Evolutionary conservation across 2,329 filamentous ascomycete species (phyloP).

Genomic region (Chaetomiaceae sp.): DNA sequence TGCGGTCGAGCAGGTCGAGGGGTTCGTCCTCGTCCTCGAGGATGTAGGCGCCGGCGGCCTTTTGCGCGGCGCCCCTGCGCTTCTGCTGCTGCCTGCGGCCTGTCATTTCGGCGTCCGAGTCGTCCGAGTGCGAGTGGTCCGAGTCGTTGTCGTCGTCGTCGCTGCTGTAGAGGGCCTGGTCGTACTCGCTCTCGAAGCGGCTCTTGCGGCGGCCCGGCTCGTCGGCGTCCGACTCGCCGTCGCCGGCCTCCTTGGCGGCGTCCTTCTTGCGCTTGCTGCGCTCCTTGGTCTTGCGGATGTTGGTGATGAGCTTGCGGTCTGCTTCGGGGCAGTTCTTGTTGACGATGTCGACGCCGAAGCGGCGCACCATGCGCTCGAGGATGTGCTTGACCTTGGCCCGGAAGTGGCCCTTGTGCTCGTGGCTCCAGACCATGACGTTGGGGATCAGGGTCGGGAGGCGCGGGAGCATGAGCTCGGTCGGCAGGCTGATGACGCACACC

Average conservation of each 20-base stretch:
- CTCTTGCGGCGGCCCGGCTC: conserved; percentile 47
- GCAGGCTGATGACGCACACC: conserved; percentile 83
- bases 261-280: conserved; percentile 86
- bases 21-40: conserved; percentile 93
- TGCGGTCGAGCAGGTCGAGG: conserved; percentile 84
- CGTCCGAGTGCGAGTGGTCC: conserved; percentile 44
- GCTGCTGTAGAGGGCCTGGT: conserved; percentile 89
- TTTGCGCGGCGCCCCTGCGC: conserved; percentile 47
- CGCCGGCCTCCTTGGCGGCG: conserved; percentile 53
- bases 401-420: conserved; percentile 97
- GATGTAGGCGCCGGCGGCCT: conserved; percentile 73
- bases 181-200: conserved; percentile 87
- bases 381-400: conserved; percentile 98
- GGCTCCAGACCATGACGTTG: conserved; percentile 91
- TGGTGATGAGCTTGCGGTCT: conserved; percentile 84
- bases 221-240: conserved; percentile 49
- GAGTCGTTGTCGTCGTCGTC: conserved; percentile 51
- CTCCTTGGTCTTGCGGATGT: conserved; percentile 94
- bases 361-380: conserved; percentile 84
- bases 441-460: conserved; percentile 74
- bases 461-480: conserved; percentile 71
- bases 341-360: conserved; percentile 79
- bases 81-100: conserved; percentile 33
- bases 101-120: conserved; percentile 55
- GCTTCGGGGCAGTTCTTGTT: conserved; percentile 77